A percentile compares a stretch with the other conserved stretches of the same genome.
Evolutionary conservation across 164 flowering plant species (phyloP).

Genomic region (Berberis thunbergii): DNA sequence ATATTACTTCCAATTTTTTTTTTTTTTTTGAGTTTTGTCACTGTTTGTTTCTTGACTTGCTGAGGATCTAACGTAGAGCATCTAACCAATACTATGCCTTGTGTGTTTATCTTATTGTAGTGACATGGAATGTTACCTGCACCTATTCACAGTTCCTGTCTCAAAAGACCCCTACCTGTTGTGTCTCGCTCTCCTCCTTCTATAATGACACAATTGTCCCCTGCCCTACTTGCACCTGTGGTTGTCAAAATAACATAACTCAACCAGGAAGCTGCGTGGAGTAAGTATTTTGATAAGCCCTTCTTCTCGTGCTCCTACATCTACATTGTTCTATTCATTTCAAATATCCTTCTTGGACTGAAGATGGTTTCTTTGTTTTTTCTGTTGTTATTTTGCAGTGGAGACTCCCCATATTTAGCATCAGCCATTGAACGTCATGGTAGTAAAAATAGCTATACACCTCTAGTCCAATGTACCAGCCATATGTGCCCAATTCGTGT

Average conservation of each 20-base stretch:
- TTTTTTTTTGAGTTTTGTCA: too few species aligned
- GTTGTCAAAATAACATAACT: slow-evolving; percentile 45
- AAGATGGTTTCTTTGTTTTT: neutral
- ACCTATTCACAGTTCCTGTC: slow-evolving; percentile 71
- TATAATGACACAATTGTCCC: slow-evolving; percentile 53
- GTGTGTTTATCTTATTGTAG: slow-evolving; percentile 26
- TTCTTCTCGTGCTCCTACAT: neutral
- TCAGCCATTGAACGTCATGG: slow-evolving; percentile 30
- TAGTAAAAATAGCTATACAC: slow-evolving; percentile 32
- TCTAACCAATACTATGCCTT: neutral
- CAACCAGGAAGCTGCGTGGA: slow-evolving; percentile 44
- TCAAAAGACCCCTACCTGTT: slow-evolving; percentile 58
- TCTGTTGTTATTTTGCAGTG: slow-evolving; percentile 24
- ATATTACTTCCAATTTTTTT: too few species aligned
- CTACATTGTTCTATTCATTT: neutral
- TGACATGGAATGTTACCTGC: slow-evolving; percentile 88
- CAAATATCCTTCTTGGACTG: neutral
- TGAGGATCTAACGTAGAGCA: too few species aligned
- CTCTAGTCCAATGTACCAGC: slow-evolving; percentile 69
- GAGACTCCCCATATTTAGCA: slow-evolving; percentile 42
- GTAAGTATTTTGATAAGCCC: slow-evolving; percentile 27
- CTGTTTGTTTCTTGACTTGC: too few species aligned
- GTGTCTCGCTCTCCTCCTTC: slow-evolving; percentile 77
- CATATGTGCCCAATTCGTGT: slow-evolving; percentile 89
- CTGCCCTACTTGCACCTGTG: slow-evolving; percentile 65